phyloP scores from a whole-genome alignment of 176 grass and related monocot genomes.

The Avena sativa region DNA sequence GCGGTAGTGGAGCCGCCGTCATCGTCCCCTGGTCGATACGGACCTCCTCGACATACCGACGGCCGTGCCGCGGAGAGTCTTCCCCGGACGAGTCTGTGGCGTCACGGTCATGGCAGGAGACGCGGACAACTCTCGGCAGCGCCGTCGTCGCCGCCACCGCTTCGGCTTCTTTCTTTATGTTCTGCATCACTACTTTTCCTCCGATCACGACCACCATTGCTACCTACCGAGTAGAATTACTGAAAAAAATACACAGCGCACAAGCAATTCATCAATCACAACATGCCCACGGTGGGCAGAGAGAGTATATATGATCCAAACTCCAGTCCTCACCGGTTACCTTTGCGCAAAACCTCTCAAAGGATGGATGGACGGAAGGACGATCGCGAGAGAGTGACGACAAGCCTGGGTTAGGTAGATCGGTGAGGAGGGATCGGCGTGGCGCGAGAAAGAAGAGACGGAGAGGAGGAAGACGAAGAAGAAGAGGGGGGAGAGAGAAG shows the following conservation, averaged over 20 bases:
- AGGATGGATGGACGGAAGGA: background rate
- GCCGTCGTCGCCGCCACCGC: background rate
- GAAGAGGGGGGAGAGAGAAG: background rate
- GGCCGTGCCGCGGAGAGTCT: conserved; percentile 24
- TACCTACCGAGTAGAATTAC: background rate
- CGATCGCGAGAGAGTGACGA: background rate
- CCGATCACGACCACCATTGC: conserved; percentile 2
- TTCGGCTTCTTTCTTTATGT: background rate
- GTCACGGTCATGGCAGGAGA: conserved; percentile 46
- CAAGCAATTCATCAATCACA: background rate
- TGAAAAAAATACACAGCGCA: background rate
- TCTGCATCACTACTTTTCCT: background rate
- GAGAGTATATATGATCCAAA: no score
- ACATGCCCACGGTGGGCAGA: background rate
- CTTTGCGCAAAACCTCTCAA: background rate
- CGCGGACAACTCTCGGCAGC: conserved; percentile 1
- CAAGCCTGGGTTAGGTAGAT: background rate
- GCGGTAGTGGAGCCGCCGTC: no score
- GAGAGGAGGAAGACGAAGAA: background rate
- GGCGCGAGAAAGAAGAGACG: background rate
- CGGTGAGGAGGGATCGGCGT: background rate
- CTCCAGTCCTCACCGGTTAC: background rate
- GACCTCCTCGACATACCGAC: conserved; percentile 50
- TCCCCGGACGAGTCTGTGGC: conserved; percentile 61
- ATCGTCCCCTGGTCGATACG: conserved; percentile 9